phyloP scores from a whole-genome alignment of 192 early-diverging fungal species.

The Phycomyces nitens region DNA sequence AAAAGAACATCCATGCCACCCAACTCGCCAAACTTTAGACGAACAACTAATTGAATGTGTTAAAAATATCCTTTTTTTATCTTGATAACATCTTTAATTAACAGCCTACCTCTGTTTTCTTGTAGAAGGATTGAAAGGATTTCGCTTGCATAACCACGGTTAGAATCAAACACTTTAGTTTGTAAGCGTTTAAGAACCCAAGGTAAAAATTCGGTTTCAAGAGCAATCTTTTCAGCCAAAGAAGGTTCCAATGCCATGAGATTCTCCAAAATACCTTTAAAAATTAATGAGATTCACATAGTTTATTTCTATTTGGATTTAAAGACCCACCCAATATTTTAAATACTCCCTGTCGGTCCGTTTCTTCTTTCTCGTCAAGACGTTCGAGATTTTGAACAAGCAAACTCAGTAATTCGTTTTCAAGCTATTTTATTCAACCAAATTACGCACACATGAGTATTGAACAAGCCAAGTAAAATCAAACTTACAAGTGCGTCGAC shows the following conservation, averaged over 20 bases:
- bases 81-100: neutral
- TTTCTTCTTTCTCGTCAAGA: slow-evolving; percentile 69
- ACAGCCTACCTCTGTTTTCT: slow-evolving; percentile 45
- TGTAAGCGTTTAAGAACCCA: slow-evolving; percentile 74
- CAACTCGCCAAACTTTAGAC: slow-evolving; percentile 16
- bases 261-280: slow-evolving; percentile 72
- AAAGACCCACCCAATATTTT: slow-evolving; percentile 58
- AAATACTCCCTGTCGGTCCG: slow-evolving; percentile 85
- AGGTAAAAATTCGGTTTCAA: slow-evolving; percentile 60
- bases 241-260: slow-evolving; percentile 69
- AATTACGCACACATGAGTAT: slow-evolving; percentile 45
- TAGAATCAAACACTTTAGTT: slow-evolving; percentile 68
- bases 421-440: slow-evolving; percentile 35
- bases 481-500: slow-evolving; percentile 58
- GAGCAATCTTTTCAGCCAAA: slow-evolving; percentile 61
- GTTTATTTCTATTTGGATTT: neutral
- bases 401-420: slow-evolving; percentile 67
- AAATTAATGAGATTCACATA: neutral
- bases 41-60: slow-evolving; percentile 12
- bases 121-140: slow-evolving; percentile 83
- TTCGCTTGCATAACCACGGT: slow-evolving; percentile 85
- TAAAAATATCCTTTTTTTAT: neutral
- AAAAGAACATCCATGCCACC: slow-evolving; percentile 16
- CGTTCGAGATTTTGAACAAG: slow-evolving; percentile 77
- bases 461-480: slow-evolving; percentile 45